phyloP scores from a whole-genome alignment of 176 grass and related monocot genomes.

The Poa annua region DNA sequence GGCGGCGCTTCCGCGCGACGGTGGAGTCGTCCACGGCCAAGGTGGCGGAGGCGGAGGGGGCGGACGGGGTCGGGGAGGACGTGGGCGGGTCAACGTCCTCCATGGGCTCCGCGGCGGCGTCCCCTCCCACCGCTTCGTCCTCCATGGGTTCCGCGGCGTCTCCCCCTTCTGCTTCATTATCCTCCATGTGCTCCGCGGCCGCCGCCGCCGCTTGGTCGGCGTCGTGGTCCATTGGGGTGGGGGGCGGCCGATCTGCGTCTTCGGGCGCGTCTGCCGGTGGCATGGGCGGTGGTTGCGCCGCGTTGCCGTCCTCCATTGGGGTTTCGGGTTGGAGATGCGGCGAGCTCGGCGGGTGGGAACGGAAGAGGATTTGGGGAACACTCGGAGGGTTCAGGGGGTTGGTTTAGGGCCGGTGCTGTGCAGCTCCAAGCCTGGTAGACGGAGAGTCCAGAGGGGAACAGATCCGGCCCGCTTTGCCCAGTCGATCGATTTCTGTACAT shows the following conservation, averaged over 20 bases:
- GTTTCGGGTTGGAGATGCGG: constrained; percentile 10
- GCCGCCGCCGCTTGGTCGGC: constrained; percentile 16
- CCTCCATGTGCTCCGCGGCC: constrained; percentile 53
- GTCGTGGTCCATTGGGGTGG: constrained; percentile 46
- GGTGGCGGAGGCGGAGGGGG: constrained; percentile 39
- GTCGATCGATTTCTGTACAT: too few relatives aligned
- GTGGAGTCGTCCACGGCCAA: constrained; percentile 48
- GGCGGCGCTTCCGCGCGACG: constrained; percentile 67
- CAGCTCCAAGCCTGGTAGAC: too few relatives aligned
- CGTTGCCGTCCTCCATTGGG: constrained; percentile 44
- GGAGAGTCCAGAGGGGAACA: too few relatives aligned
- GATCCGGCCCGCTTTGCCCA: too few relatives aligned
- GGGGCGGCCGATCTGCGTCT: constrained; percentile 5
- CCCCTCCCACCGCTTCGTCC: constrained; percentile 49
- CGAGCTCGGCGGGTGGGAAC: constrained; percentile 27
- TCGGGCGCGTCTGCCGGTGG: neutral
- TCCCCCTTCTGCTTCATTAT: constrained; percentile 34
- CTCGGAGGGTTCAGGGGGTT: constrained; percentile 43
- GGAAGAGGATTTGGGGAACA: constrained; percentile 32
- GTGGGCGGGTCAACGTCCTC: constrained; percentile 66
- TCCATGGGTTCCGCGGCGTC: constrained; percentile 50
- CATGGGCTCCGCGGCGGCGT: constrained; percentile 41
- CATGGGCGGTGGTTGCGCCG: neutral
- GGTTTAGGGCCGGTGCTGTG: constrained; percentile 37
- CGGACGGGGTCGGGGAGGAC: constrained; percentile 54